Evolutionary conservation across 371 early-diverging fungal species (phyloP), one percentile per base, ranked within the genome.

Genomic region (Parasitella parasitica): DNA sequence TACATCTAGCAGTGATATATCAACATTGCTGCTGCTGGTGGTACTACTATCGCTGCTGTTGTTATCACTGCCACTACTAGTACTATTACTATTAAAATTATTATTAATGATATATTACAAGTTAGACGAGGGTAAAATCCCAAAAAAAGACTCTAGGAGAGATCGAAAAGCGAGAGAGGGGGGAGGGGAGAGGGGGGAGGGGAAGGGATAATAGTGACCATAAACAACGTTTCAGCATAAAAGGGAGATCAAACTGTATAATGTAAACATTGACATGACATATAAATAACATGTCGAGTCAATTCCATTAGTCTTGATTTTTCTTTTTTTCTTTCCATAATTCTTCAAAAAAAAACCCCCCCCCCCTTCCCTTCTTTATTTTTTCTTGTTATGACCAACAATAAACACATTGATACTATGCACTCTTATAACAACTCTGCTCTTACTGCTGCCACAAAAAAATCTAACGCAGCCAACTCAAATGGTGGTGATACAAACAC

Each of bases 121-220:
- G 60, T 39, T 60, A 53, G 39, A 60, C 60, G 60, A 52, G 53
- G 35, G 32, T 50, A 50, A 50, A 50, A 50, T 50, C 50, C 27
- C 46, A 46, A 46, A 46, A 36, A 46, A 46, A 46, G 11, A 46
- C 1, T 12, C 22, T 22, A n/a, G n/a, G n/a, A n/a, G n/a, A n/a
- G n/a, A n/a, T n/a, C n/a, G n/a, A n/a, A n/a, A n/a, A n/a, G n/a
- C n/a, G n/a, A n/a, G n/a, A n/a, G 22, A 46, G 20, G 22, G 46
- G 46, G 46, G 24, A n/a, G n/a, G n/a, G n/a, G n/a, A n/a, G n/a
- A n/a, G n/a, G n/a, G n/a, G n/a, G n/a, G n/a, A n/a, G n/a, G n/a
- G n/a, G n/a, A n/a, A n/a, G n/a, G n/a, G 22, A 46, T 13, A 18
- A 24, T 20, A 24, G 24, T 12, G 13, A 46, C 32, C 32, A 46